phyloP scores from a whole-genome alignment of 257 asterid species.

The Petunia secreta region DNA sequence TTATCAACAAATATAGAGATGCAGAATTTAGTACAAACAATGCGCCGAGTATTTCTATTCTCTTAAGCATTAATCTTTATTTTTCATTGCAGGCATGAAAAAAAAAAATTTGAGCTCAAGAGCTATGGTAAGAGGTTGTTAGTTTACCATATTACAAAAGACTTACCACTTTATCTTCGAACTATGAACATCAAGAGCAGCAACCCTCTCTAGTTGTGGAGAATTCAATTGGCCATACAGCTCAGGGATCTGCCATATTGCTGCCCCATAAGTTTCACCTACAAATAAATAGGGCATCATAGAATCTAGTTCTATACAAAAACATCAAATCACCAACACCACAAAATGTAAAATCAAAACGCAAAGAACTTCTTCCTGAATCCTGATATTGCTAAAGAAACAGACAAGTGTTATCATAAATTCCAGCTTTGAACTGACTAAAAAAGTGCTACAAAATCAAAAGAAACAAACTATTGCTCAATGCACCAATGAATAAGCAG shows the following conservation, averaged over 20 bases:
- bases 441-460: not conserved
- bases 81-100: not conserved
- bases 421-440: not conserved
- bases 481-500: not conserved
- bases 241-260: constrained; percentile 97
- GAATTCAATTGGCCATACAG: constrained; percentile 92
- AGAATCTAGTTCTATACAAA: not conserved
- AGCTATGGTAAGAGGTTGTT: not conserved
- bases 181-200: constrained; percentile 80
- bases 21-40: constrained; percentile 9
- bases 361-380: not conserved
- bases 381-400: not conserved
- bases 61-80: not conserved
- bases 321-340: constrained; percentile 5
- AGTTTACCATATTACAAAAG: not conserved
- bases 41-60: constrained; percentile 1
- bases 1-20: too few relatives aligned
- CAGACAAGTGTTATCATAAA: not conserved
- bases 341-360: not conserved
- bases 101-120: not conserved
- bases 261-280: constrained; percentile 94
- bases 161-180: constrained; percentile 81
- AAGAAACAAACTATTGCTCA: not conserved
- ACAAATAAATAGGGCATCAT: constrained; percentile 27
- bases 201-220: constrained; percentile 84